phyloP scores from a whole-genome alignment of 2,329 filamentous ascomycete species.

The Diaporthe batatas region DNA sequence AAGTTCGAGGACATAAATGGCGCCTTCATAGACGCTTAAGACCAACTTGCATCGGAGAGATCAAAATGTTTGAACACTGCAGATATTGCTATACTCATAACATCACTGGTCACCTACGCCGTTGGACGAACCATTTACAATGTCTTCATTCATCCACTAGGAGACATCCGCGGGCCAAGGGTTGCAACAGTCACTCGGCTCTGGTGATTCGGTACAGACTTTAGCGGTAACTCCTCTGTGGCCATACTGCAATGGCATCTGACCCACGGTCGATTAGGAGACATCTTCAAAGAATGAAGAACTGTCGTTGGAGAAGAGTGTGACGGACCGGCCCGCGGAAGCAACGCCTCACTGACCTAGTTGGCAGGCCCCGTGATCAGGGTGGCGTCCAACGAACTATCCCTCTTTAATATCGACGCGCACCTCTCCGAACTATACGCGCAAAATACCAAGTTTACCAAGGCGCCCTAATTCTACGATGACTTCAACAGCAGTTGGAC shows the following conservation, averaged over 20 bases:
- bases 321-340: slow-evolving; percentile 3
- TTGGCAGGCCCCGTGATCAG: slow-evolving; percentile 6
- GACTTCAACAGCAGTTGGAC: too few species aligned
- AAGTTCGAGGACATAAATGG: too few species aligned
- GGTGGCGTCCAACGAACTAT: slow-evolving; percentile 9
- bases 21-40: too few species aligned
- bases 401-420: background rate
- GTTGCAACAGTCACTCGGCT: slow-evolving; percentile 12
- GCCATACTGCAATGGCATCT: background rate
- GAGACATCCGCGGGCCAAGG: background rate
- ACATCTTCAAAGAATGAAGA: background rate
- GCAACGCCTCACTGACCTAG: background rate
- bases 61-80: background rate
- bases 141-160: slow-evolving; percentile 11
- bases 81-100: background rate
- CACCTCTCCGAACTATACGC: slow-evolving; percentile 15
- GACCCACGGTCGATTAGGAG: background rate
- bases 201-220: background rate
- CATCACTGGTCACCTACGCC: background rate
- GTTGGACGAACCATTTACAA: background rate
- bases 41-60: background rate
- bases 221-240: background rate
- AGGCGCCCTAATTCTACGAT: too few species aligned
- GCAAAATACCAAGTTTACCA: slow-evolving; percentile 1
- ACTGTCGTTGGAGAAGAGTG: background rate